phyloP scores from a whole-genome alignment of 2,329 filamentous ascomycete genomes.

The Epichloe hybrida region DNA sequence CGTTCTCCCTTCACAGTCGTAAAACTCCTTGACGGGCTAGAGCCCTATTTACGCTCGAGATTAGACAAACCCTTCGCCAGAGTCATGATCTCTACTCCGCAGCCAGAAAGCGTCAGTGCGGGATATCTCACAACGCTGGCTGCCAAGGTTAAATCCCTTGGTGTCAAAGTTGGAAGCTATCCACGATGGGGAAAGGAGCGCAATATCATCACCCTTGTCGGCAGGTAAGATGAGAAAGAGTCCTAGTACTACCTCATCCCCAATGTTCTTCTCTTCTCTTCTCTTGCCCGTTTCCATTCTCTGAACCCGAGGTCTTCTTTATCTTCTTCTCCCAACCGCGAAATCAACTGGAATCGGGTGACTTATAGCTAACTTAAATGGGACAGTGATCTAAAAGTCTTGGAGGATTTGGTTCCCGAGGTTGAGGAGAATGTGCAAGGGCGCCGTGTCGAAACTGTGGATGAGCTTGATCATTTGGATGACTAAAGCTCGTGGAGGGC shows the following conservation, averaged over 20 bases:
- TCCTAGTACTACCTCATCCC: too few relatives aligned
- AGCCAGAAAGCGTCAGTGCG: slow-evolving; percentile 77
- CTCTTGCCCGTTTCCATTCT: too few relatives aligned
- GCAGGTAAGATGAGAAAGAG: slow-evolving; percentile 24
- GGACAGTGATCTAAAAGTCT: slow-evolving; percentile 53
- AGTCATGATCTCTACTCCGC: slow-evolving; percentile 73
- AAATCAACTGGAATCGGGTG: neutral
- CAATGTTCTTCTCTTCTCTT: too few relatives aligned
- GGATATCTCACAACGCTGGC: too few relatives aligned
- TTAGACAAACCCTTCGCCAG: slow-evolving; percentile 38
- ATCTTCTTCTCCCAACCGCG: too few relatives aligned
- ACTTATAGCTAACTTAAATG: slow-evolving; percentile 7
- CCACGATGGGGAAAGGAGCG: slow-evolving; percentile 77
- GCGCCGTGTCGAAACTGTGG: slow-evolving; percentile 53
- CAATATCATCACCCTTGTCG: slow-evolving; percentile 85
- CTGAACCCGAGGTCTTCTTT: too few relatives aligned
- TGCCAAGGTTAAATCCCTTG: too few relatives aligned
- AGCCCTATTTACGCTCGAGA: slow-evolving; percentile 54
- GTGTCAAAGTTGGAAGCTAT: slow-evolving; percentile 91
- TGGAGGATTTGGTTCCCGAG: slow-evolving; percentile 68
- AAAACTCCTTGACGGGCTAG: slow-evolving; percentile 58
- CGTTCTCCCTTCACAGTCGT: neutral
- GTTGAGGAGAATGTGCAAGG: slow-evolving; percentile 68
- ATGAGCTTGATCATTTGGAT: slow-evolving; percentile 46
- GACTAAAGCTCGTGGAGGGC: too few relatives aligned